Percentiles rank a stretch among this genome's conserved stretches.
These are phyloP conservation scores for Podila horticola DNA, from an alignment of 192 early-diverging fungal genomes.

Conservation along the genomic window DNA sequence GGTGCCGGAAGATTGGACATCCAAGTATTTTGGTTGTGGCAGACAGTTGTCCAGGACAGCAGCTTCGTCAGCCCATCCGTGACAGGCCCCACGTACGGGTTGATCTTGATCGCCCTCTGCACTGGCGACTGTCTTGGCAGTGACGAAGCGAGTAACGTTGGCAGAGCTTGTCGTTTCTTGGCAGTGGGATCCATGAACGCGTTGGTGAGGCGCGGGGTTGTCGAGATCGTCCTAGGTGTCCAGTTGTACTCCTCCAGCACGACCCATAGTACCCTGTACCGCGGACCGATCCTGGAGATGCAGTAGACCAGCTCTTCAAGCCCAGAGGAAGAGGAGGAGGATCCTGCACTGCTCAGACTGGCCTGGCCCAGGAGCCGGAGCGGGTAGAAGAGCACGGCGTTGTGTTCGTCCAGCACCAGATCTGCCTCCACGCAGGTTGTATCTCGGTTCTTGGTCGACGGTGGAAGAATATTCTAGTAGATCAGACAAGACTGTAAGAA, in stretches of 20 bases:
- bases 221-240: background rate
- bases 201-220: background rate
- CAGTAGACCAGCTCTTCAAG: slow-evolving; percentile 7
- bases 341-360: background rate
- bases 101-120: background rate
- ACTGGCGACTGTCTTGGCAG: background rate
- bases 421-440: slow-evolving; percentile 22
- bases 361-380: slow-evolving; percentile 29
- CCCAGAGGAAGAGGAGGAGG: background rate
- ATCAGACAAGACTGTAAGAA: background rate
- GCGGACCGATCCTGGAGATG: slow-evolving; percentile 20
- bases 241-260: slow-evolving; percentile 33
- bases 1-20: background rate
- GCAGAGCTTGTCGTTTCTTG: background rate
- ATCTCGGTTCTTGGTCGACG: background rate
- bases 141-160: background rate
- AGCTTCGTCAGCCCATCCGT: slow-evolving; percentile 12
- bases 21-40: slow-evolving; percentile 3
- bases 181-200: background rate
- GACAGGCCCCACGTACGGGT: slow-evolving; percentile 29
- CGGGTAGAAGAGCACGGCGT: slow-evolving; percentile 15
- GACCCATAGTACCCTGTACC: slow-evolving; percentile 23
- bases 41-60: slow-evolving; percentile 10
- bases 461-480: slow-evolving; percentile 5
- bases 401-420: slow-evolving; percentile 26